phyloP scores from a whole-genome alignment of 2,329 filamentous ascomycete genomes.

The Endocalyx cinctus region DNA sequence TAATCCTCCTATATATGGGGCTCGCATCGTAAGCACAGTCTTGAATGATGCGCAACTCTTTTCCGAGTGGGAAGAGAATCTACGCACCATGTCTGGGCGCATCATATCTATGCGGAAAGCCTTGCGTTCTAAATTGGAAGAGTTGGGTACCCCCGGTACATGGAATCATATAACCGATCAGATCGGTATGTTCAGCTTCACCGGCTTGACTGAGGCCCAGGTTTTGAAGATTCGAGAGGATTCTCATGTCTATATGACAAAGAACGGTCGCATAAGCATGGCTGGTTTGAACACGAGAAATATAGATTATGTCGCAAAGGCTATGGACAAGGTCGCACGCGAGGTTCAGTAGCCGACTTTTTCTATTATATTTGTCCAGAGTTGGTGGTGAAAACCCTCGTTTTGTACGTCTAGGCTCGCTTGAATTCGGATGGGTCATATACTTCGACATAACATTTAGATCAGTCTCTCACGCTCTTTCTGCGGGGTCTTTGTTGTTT shows the following conservation, averaged over 20 bases:
- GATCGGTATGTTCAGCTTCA: constrained; percentile 99
- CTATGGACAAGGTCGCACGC: constrained; percentile 78
- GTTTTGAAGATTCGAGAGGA: constrained; percentile 66
- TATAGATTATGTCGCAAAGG: constrained; percentile 87
- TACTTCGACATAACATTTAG: no score
- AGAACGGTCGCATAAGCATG: constrained; percentile 98
- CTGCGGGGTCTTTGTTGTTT: no score
- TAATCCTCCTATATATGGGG: constrained; percentile 92
- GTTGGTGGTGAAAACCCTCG: no score
- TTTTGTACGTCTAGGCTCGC: no score
- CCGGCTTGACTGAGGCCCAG: constrained; percentile 69
- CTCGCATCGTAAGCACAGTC: constrained; percentile 77
- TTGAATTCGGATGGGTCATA: no score
- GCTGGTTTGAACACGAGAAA: constrained; percentile 92
- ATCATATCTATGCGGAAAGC: constrained; percentile 88
- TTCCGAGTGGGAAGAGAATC: constrained; percentile 85
- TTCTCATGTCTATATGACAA: constrained; percentile 85
- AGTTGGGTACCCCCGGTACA: constrained; percentile 76
- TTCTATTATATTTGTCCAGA: no score
- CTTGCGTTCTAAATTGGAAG: constrained; percentile 75
- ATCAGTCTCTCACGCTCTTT: no score
- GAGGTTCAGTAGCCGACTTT: constrained; percentile 33
- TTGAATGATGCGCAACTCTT: constrained; percentile 82
- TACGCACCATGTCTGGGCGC: constrained; percentile 89
- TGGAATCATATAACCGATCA: constrained; percentile 99